Conservation (phyloP, 192 early-diverging fungal genomes). For the Coemansia sp. region DNA sequence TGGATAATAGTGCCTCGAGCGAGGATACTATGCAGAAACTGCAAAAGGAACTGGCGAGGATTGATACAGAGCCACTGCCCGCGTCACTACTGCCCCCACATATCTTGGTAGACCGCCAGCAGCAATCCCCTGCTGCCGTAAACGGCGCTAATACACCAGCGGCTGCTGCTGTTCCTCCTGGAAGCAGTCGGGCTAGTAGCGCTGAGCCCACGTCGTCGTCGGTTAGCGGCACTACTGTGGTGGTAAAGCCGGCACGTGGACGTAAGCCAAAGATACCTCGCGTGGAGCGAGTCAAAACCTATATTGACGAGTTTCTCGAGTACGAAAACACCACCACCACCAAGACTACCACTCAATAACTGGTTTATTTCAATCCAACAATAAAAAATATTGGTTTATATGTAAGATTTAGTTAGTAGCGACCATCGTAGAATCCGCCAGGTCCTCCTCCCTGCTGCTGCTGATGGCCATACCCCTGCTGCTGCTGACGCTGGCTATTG, state of each 20-base stretch:
- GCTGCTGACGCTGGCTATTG: neutral
- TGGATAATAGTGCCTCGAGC: too few species aligned
- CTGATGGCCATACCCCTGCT: neutral
- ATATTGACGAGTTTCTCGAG: slow-evolving; percentile 35
- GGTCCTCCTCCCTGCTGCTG: neutral
- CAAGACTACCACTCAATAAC: too few species aligned
- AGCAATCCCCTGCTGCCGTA: too few species aligned
- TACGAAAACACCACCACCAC: slow-evolving; percentile 25
- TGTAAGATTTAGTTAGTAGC: slow-evolving; percentile 9
- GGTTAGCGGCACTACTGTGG: neutral
- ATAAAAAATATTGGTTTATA: neutral
- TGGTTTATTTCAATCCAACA: neutral
- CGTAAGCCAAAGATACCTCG: slow-evolving; percentile 32
- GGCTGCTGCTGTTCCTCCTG: too few species aligned
- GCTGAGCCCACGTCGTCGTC: slow-evolving; percentile 26
- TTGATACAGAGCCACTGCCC: slow-evolving; percentile 24
- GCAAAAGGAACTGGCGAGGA: slow-evolving; percentile 17
- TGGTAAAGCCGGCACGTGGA: slow-evolving; percentile 26
- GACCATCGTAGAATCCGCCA: slow-evolving; percentile 8
- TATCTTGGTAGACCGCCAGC: slow-evolving; percentile 9
- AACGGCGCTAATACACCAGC: too few species aligned
- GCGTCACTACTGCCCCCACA: slow-evolving; percentile 31
- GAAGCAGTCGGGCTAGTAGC: slow-evolving; percentile 46
- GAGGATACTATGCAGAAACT: slow-evolving; percentile 9
- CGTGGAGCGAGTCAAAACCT: slow-evolving; percentile 7